These are phyloP conservation scores for Xerocomellus dryophilus DNA, from an alignment of 768 basidiomycete genomes.

Conservation along the genomic window DNA sequence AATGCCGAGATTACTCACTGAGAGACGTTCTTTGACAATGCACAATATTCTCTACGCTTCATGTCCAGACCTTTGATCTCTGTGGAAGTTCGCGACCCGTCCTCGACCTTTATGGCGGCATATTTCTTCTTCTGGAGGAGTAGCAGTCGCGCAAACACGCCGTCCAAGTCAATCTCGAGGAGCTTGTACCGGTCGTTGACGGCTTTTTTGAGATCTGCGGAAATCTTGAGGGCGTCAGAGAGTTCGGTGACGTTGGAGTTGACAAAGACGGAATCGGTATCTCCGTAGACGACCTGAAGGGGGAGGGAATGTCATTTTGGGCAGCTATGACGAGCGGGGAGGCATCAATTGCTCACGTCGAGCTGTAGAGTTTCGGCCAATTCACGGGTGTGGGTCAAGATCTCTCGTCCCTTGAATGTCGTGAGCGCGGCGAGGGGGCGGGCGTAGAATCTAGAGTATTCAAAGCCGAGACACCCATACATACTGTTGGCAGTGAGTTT, in stretches of 20 bases:
- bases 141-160: slow-evolving; percentile 87
- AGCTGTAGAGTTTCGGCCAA: slow-evolving; percentile 86
- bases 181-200: slow-evolving; percentile 95
- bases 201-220: slow-evolving; percentile 88
- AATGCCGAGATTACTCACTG: slow-evolving; percentile 53
- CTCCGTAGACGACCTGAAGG: slow-evolving; percentile 91
- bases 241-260: slow-evolving; percentile 92
- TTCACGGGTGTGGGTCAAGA: slow-evolving; percentile 89
- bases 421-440: slow-evolving; percentile 95
- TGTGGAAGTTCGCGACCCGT: slow-evolving; percentile 68
- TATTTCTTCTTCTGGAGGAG: slow-evolving; percentile 99
- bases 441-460: slow-evolving; percentile 95
- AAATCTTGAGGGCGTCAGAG: slow-evolving; percentile 86
- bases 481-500: slow-evolving; percentile 99
- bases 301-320: not conserved
- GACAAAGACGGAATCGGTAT: slow-evolving; percentile 98
- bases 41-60: slow-evolving; percentile 96
- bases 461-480: slow-evolving; percentile 99
- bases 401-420: slow-evolving; percentile 97
- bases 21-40: slow-evolving; percentile 87
- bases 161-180: slow-evolving; percentile 95
- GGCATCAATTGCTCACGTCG: slow-evolving; percentile 59
- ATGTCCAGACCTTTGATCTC: slow-evolving; percentile 98
- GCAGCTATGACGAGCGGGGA: not conserved
- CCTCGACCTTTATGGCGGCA: slow-evolving; percentile 93